These are phyloP conservation scores for Vitis riparia DNA, from an alignment of 164 flowering plant species.

Conservation along the genomic window DNA sequence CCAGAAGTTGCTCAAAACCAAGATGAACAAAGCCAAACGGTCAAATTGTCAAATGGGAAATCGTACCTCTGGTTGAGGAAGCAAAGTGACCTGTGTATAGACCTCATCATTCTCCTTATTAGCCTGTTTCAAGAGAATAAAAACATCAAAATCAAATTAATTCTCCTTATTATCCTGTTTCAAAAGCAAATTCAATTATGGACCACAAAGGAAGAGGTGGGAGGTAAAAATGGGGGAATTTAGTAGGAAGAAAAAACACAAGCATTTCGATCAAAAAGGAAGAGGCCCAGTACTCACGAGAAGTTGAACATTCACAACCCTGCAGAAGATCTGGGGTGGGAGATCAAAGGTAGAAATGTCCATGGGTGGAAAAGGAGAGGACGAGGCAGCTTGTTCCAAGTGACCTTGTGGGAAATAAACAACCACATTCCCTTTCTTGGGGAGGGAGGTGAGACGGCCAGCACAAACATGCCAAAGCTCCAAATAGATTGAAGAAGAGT, in stretches of 20 bases:
- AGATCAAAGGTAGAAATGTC: constrained; percentile 69
- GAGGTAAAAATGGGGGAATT: neutral
- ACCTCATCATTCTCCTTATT: constrained; percentile 93
- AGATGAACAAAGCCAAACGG: neutral
- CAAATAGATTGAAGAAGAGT: constrained; percentile 52
- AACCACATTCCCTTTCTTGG: constrained; percentile 81
- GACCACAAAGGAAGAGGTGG: neutral
- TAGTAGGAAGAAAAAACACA: neutral
- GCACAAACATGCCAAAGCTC: constrained; percentile 98
- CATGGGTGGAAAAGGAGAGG: constrained; percentile 48
- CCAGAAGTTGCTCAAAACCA: constrained; percentile 4
- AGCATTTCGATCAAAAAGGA: neutral
- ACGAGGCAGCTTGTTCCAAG: constrained; percentile 66
- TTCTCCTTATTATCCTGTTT: too few species aligned
- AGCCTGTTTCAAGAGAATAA: constrained; percentile 49
- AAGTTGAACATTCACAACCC: constrained; percentile 72
- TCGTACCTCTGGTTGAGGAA: constrained; percentile 80
- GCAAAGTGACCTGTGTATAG: constrained; percentile 75
- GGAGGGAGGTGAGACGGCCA: constrained; percentile 80
- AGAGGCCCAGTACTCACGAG: constrained; percentile 50
- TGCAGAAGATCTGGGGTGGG: constrained; percentile 84
- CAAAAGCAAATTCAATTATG: neutral
- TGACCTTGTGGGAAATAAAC: constrained; percentile 97
- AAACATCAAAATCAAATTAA: neutral
- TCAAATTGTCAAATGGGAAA: neutral